A percentile compares a stretch with the other conserved stretches of the same genome.
phyloP scores from a whole-genome alignment of 306 rosid species.

The Hylodesmum podocarpum region DNA sequence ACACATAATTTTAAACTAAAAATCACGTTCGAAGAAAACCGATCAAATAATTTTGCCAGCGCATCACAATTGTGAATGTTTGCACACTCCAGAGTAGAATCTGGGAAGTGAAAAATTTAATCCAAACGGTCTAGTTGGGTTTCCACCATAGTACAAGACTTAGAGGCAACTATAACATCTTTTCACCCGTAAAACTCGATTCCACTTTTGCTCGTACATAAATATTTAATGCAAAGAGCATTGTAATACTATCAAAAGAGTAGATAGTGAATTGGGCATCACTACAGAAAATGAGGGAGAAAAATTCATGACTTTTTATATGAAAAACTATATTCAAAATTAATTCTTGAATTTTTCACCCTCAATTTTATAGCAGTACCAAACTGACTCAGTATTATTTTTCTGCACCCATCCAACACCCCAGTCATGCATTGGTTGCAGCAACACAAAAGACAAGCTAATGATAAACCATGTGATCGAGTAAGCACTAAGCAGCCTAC shows the following conservation, averaged over 20 bases:
- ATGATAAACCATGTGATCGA: slow-evolving; percentile 25
- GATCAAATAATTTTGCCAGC: background rate
- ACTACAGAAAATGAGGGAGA: slow-evolving; percentile 39
- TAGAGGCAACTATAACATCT: background rate
- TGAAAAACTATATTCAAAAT: slow-evolving; percentile 19
- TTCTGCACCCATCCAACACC: slow-evolving; percentile 16
- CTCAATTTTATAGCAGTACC: slow-evolving; percentile 36
- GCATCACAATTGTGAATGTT: background rate
- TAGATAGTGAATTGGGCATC: slow-evolving; percentile 3
- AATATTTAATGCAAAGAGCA: slow-evolving; percentile 22
- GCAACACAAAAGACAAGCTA: slow-evolving; percentile 26
- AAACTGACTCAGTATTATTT: slow-evolving; percentile 28
- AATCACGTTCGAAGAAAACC: background rate
- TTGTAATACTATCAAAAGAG: background rate
- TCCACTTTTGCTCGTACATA: slow-evolving; percentile 16
- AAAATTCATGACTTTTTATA: slow-evolving; percentile 33
- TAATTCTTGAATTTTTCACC: slow-evolving; percentile 42
- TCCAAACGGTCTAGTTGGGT: background rate
- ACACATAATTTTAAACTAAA: background rate
- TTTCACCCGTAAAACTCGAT: background rate
- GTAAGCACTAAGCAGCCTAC: slow-evolving; percentile 32
- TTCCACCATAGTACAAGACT: slow-evolving; percentile 23
- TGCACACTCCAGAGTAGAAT: background rate
- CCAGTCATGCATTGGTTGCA: slow-evolving; percentile 25
- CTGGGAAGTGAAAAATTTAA: background rate